phyloP scores from a whole-genome alignment of 2,329 filamentous ascomycete species.

The Nigrograna mackinnonii region DNA sequence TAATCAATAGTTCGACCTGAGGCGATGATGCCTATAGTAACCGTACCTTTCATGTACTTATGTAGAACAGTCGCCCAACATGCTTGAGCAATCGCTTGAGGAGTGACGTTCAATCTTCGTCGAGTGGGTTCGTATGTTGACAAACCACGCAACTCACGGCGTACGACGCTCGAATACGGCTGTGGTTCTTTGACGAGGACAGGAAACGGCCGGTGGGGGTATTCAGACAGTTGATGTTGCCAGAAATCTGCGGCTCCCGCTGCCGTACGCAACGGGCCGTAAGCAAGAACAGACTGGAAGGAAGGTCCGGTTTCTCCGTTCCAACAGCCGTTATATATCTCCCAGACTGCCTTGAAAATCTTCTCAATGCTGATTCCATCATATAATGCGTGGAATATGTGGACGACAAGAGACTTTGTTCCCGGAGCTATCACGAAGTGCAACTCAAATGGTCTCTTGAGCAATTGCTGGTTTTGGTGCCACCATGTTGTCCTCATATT shows the following conservation, averaged over 20 bases:
- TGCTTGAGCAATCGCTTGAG: constrained; percentile 79
- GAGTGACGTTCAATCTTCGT: constrained; percentile 68
- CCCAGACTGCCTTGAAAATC: constrained; percentile 63
- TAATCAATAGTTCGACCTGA: constrained; percentile 77
- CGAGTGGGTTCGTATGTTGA: constrained; percentile 54
- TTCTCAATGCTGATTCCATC: constrained; percentile 79
- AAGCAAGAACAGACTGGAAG: constrained; percentile 69
- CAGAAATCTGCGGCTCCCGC: constrained; percentile 68
- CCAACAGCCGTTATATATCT: constrained; percentile 50
- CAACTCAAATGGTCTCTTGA: constrained; percentile 59
- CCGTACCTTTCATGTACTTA: constrained; percentile 49
- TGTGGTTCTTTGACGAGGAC: constrained; percentile 18
- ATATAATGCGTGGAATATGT: constrained; percentile 85
- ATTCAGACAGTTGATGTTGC: constrained; percentile 57
- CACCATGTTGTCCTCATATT: constrained; percentile 57
- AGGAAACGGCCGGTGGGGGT: constrained; percentile 33
- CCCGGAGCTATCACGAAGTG: constrained; percentile 42
- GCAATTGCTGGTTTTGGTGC: constrained; percentile 50
- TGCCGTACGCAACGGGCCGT: constrained; percentile 66
- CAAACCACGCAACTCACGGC: constrained; percentile 47
- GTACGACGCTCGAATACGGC: constrained; percentile 22
- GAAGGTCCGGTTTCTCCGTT: constrained; percentile 46
- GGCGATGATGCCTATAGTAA: constrained; percentile 73
- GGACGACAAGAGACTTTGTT: constrained; percentile 56
- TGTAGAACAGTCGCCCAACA: constrained; percentile 70